These are phyloP conservation scores for Boletellus ananas DNA, from an alignment of 768 basidiomycete genomes.

Conservation along the genomic window DNA sequence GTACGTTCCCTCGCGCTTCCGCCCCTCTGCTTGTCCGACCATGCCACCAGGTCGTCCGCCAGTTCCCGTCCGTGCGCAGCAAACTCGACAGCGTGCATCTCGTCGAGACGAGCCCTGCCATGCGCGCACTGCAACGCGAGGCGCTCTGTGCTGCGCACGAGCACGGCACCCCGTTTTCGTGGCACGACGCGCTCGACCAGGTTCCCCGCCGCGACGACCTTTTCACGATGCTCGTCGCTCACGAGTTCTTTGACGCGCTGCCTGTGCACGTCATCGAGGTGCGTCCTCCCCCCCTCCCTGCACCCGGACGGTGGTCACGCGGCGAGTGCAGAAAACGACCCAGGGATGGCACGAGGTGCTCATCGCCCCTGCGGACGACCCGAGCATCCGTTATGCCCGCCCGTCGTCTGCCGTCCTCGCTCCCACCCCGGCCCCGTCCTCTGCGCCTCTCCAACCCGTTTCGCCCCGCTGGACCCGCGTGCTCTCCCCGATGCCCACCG, in stretches of 20 bases:
- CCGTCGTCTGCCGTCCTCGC: constrained; percentile 14
- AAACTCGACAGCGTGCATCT: constrained; percentile 57
- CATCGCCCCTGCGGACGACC: constrained; percentile 49
- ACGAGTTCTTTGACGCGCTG: constrained; percentile 97
- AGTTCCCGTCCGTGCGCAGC: constrained; percentile 37
- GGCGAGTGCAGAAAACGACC: constrained; percentile 55
- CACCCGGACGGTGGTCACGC: background rate
- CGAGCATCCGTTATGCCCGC: constrained; percentile 28
- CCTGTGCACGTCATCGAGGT: constrained; percentile 91
- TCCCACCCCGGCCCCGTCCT: background rate
- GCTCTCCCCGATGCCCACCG: constrained; percentile 56
- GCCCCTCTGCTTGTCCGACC: background rate
- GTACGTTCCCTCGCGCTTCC: constrained; percentile 37
- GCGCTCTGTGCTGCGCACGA: constrained; percentile 39
- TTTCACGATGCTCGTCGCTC: constrained; percentile 87
- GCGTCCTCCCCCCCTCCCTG: background rate
- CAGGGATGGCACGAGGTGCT: constrained; percentile 86
- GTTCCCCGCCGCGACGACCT: constrained; percentile 44
- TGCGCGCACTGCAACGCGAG: constrained; percentile 59
- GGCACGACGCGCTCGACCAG: constrained; percentile 74
- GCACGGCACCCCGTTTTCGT: constrained; percentile 44
- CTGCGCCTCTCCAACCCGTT: constrained; percentile 6
- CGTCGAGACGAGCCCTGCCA: constrained; percentile 72
- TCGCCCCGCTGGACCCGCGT: constrained; percentile 56
- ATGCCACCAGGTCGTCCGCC: constrained; percentile 45